Conservation (phyloP, 768 basidiomycete genomes). For the Lactarius akahatsu region DNA sequence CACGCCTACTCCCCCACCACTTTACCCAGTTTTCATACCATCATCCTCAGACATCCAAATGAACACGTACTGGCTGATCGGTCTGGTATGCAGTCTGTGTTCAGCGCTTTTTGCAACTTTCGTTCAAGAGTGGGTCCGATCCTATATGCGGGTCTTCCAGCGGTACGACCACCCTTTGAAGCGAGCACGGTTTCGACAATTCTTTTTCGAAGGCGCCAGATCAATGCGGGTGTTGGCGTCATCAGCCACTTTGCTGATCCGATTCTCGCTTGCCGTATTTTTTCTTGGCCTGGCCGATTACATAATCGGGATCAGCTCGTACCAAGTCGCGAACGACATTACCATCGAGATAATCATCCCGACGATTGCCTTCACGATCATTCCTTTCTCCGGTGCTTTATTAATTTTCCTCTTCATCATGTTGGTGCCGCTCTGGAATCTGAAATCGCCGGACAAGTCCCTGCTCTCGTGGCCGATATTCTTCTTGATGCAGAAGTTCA, state of each 20-base stretch:
- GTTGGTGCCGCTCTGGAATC: no score
- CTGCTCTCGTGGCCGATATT: no score
- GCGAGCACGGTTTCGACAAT: background rate
- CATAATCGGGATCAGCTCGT: no score
- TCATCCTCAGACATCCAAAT: background rate
- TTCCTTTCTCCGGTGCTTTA: no score
- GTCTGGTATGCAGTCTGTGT: conserved; percentile 12
- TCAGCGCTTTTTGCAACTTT: conserved; percentile 1
- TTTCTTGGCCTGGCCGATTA: background rate
- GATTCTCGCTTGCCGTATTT: conserved; percentile 3
- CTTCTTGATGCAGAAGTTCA: background rate
- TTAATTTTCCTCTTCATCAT: no score
- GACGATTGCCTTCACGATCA: no score
- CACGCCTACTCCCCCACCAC: background rate
- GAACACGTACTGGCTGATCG: conserved; percentile 2
- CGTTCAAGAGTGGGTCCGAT: conserved; percentile 10
- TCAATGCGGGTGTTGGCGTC: no score
- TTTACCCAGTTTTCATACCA: background rate
- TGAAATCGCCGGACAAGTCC: no score
- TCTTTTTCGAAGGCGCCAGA: background rate
- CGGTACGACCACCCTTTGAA: background rate
- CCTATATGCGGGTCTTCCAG: background rate
- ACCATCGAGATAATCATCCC: no score
- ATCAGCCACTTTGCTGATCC: background rate
- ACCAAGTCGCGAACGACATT: no score